Conservation (phyloP, 2,329 filamentous ascomycete species). For the Calonectria honghensis region DNA sequence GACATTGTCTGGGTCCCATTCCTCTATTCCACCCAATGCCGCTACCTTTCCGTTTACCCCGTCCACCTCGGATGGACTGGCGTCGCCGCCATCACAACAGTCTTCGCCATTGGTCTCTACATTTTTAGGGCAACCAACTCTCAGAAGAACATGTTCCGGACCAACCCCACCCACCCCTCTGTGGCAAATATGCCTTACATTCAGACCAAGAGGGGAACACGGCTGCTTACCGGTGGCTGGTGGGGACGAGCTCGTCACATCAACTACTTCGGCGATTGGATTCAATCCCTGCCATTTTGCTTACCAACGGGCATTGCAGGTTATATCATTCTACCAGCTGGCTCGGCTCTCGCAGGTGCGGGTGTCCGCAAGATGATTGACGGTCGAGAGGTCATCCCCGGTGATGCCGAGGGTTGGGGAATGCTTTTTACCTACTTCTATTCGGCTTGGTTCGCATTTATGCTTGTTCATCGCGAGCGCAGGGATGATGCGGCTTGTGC, state of each 20-base stretch:
- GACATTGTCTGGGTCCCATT: constrained; percentile 95
- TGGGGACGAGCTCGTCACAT: constrained; percentile 93
- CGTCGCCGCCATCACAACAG: constrained; percentile 76
- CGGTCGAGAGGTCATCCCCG: constrained; percentile 78
- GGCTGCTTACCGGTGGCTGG: constrained; percentile 89
- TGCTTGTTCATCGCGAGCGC: constrained; percentile 88
- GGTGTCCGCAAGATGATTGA: constrained; percentile 73
- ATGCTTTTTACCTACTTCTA: constrained; percentile 95
- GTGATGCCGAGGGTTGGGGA: constrained; percentile 85
- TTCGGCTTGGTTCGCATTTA: constrained; percentile 88
- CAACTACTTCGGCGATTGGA: constrained; percentile 95
- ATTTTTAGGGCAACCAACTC: constrained; percentile 93
- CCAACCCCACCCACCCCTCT: constrained; percentile 84
- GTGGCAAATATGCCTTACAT: constrained; percentile 88
- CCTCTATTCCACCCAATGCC: constrained; percentile 86
- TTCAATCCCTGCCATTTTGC: constrained; percentile 90
- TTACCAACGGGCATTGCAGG: constrained; percentile 89
- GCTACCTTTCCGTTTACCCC: constrained; percentile 88
- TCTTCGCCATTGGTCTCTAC: constrained; percentile 83
- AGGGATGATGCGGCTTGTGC: constrained; percentile 91
- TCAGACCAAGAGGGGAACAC: constrained; percentile 86
- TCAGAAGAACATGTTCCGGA: constrained; percentile 95
- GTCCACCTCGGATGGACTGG: constrained; percentile 81
- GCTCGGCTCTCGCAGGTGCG: constrained; percentile 61
- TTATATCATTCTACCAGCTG: constrained; percentile 79